Percentiles rank a stretch among this genome's conserved stretches.
Conservation (phyloP, 2,329 filamentous ascomycete genomes). For the Pyricularia pennisetigena region DNA sequence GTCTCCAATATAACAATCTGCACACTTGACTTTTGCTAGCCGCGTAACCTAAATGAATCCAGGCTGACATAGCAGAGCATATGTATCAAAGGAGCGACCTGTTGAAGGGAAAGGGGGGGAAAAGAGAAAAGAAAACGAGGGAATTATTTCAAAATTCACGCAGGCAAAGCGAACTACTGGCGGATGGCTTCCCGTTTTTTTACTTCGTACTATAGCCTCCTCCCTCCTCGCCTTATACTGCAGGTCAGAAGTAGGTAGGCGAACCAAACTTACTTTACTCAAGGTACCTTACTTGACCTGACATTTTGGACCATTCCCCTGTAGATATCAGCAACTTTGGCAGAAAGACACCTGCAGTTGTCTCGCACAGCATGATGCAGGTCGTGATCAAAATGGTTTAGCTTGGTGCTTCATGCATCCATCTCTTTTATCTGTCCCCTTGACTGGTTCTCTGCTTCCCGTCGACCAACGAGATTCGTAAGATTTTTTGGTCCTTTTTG, state of each 20-base stretch:
- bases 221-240: neutral
- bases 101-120: too few species aligned
- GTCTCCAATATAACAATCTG: neutral
- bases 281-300: too few species aligned
- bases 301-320: neutral
- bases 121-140: neutral
- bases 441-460: neutral
- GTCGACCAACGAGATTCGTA: neutral
- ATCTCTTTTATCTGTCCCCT: neutral
- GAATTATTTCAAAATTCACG: neutral
- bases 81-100: too few species aligned
- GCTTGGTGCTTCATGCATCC: neutral
- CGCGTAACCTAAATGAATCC: neutral
- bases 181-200: neutral
- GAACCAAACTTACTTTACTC: neutral
- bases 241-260: constrained; percentile 1
- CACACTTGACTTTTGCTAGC: neutral
- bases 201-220: neutral
- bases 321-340: neutral
- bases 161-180: neutral
- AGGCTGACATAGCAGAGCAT: neutral
- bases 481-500: neutral
- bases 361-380: neutral
- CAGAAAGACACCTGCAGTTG: neutral
- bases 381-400: neutral